These are phyloP conservation scores for Fusarium avenaceum DNA, from an alignment of 2,329 filamentous ascomycete genomes.

Conservation along the genomic window DNA sequence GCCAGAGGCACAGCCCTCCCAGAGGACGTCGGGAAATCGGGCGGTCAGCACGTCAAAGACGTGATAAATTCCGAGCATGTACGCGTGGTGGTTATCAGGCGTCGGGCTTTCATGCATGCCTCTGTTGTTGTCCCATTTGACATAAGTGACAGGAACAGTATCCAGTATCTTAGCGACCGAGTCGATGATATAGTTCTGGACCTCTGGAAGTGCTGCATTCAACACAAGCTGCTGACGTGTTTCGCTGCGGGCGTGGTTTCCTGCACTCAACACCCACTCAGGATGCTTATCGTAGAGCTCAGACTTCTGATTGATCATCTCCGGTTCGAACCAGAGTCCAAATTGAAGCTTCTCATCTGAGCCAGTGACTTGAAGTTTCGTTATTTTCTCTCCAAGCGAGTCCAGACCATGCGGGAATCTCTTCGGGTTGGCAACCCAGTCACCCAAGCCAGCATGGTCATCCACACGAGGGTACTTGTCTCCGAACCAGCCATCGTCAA, in stretches of 20 bases:
- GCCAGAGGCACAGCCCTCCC: constrained; percentile 75
- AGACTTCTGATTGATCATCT: constrained; percentile 76
- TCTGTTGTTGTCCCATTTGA: constrained; percentile 79
- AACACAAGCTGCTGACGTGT: constrained; percentile 72
- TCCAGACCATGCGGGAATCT: constrained; percentile 71
- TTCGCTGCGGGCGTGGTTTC: constrained; percentile 67
- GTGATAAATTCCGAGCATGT: constrained; percentile 74
- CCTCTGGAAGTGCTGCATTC: constrained; percentile 71
- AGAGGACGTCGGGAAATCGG: constrained; percentile 72
- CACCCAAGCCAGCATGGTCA: constrained; percentile 71
- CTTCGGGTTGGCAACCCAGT: constrained; percentile 71
- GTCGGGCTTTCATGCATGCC: constrained; percentile 71
- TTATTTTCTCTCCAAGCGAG: constrained; percentile 65
- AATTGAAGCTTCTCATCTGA: constrained; percentile 66
- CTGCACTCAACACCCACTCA: constrained; percentile 73
- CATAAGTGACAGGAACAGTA: constrained; percentile 67
- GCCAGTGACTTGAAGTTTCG: constrained; percentile 62
- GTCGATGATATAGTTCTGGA: constrained; percentile 73
- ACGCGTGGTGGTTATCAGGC: constrained; percentile 67
- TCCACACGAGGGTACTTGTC: constrained; percentile 68
- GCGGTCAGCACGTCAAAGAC: constrained; percentile 72
- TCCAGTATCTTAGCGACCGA: constrained; percentile 67
- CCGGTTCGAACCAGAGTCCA: constrained; percentile 76
- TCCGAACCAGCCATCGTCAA: constrained; percentile 78
- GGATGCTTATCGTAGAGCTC: constrained; percentile 72